phyloP scores from a whole-genome alignment of 2,329 filamentous ascomycete species.

The Blumeriella jaapii region DNA sequence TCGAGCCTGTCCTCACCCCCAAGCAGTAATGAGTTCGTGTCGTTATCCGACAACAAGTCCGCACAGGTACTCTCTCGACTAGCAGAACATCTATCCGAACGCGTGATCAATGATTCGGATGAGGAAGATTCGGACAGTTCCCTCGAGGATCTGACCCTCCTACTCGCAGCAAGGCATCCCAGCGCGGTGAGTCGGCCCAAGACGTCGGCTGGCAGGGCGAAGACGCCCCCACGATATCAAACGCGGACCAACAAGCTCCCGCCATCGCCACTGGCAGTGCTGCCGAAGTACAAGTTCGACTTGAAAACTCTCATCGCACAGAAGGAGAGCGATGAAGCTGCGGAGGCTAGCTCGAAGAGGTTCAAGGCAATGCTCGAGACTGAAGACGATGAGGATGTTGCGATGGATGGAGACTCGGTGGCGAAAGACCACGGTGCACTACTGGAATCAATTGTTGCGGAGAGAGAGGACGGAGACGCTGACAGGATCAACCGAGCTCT shows the following conservation, averaged over 20 bases:
- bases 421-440: constrained; percentile 27
- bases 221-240: constrained; percentile 8
- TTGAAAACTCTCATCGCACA: constrained; percentile 50
- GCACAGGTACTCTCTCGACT: neutral
- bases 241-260: constrained; percentile 9
- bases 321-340: constrained; percentile 45
- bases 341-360: constrained; percentile 40
- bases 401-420: neutral
- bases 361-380: constrained; percentile 25
- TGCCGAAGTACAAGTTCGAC: constrained; percentile 50
- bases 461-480: constrained; percentile 30
- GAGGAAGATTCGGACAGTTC: constrained; percentile 45
- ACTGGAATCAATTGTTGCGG: constrained; percentile 32
- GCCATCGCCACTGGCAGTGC: constrained; percentile 38
- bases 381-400: constrained; percentile 9
- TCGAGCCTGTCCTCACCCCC: constrained; percentile 13
- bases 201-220: constrained; percentile 8
- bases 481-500: constrained; percentile 44
- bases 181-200: constrained; percentile 4
- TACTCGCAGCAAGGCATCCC: constrained; percentile 9
- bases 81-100: constrained; percentile 1
- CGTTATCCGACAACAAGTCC: too few species aligned
- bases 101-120: constrained; percentile 56
- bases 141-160: constrained; percentile 38
- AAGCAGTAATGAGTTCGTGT: constrained; percentile 4